Percentiles rank a stretch among this genome's conserved stretches.
These are phyloP conservation scores for Fusarium buxicola DNA, from an alignment of 2,329 filamentous ascomycete species.

Conservation along the genomic window DNA sequence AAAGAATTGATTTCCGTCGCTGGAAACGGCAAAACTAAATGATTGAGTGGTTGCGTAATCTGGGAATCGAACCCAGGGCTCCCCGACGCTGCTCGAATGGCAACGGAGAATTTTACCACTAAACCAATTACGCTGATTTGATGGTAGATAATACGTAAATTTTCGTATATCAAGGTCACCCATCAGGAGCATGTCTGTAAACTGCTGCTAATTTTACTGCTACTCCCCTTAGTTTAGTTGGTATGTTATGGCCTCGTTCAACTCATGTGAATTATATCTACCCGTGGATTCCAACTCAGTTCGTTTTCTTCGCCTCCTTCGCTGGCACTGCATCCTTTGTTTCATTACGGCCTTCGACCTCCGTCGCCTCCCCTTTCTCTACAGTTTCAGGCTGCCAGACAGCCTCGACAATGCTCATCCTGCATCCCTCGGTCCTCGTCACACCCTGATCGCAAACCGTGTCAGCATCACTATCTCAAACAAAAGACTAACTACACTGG, in stretches of 20 bases:
- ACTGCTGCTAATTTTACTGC: too few species aligned
- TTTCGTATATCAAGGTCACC: too few species aligned
- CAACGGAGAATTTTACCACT: constrained; percentile 37
- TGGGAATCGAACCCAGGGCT: constrained; percentile 32
- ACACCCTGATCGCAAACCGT: constrained; percentile 49
- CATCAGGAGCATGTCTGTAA: too few species aligned
- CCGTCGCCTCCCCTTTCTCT: background rate
- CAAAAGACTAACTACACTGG: rapidly evolving
- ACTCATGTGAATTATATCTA: background rate
- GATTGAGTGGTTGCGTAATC: constrained; percentile 19
- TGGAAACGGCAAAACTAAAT: background rate
- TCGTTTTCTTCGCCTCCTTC: too few species aligned
- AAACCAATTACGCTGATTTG: constrained; percentile 10
- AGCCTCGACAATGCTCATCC: constrained; percentile 63
- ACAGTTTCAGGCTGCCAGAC: constrained; percentile 55
- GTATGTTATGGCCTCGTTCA: too few species aligned
- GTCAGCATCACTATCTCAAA: constrained; percentile 13
- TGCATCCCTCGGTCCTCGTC: constrained; percentile 54
- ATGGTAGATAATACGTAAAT: background rate
- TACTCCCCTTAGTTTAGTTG: too few species aligned
- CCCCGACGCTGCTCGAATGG: constrained; percentile 24
- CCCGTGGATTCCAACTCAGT: too few species aligned
- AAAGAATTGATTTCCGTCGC: background rate
- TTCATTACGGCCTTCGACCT: too few species aligned
- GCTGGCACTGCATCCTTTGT: too few species aligned